Base-by-base conservation (phyloP, 345 rosid genomes). In the Turnera subulata region DNA sequence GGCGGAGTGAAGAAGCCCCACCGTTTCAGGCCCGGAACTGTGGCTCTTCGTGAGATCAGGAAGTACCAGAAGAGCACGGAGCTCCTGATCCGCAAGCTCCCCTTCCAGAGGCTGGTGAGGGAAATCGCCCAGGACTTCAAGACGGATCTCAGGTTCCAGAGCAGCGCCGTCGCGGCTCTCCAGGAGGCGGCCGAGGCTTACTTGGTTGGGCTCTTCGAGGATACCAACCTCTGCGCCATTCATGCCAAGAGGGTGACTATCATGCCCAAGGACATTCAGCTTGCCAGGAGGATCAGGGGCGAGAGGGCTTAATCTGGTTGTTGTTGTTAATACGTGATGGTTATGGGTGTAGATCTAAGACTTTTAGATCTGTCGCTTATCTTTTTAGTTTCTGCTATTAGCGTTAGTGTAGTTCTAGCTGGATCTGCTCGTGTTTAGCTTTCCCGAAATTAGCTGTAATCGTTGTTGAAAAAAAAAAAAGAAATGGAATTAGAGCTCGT, bases 111-210 rank as follows among this genome's bases (percentile, higher is more conserved):
- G 50, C 62, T 48, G 0, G 62, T 48, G 17, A 64, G 61, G 10
- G 68, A 64, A 40, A 64, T 64, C n/a, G 56, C 68, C 25, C 44
- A 64, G 62, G 68, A 64, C 26, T 64, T 48, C 43, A 64, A 64
- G 35, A 56, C 47, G 4, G 50, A 64, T 56, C 61, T 64, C 11
- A 38, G 59, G 47, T 56, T 64, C 35, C 54, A 64, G 44, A 56
- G 56, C 39, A 55, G 50, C 4, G 59, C 53, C 18, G 59, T 64
- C 15, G 43, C 56, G 0, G 55, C 61, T 18, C 68, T 48, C 15
- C 54, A 64, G 18, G 56, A 64, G 32, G 61, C 56, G 2, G 47
- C 50, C 0, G 50, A 64, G 56, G 62, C 62, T 16, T 64, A 64
- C 15, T 56, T 56, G 1, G 55, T 56, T 1, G 50, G 68, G 11